Evolutionary conservation across 768 basidiomycete genomes (phyloP).

Genomic region (Botryobasidium botryosum): DNA sequence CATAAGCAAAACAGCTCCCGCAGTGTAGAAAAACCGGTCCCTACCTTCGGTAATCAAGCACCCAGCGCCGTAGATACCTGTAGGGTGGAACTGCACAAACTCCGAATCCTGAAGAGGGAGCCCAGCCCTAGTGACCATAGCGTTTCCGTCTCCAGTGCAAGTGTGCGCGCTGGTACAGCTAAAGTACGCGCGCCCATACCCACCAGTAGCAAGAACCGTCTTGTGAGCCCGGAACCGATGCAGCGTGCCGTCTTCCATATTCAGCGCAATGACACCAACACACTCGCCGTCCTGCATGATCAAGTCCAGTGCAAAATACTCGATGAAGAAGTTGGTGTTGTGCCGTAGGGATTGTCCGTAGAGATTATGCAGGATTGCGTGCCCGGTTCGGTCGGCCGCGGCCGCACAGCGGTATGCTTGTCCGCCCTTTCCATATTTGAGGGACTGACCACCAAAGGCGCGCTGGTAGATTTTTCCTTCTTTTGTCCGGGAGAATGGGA

Average conservation of each 20-base stretch:
- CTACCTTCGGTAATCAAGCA: conserved; percentile 96
- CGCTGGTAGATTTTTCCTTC: conserved; percentile 99
- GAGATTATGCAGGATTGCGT: conserved; percentile 94
- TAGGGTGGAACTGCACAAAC: conserved; percentile 99
- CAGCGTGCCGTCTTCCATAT: conserved; percentile 99
- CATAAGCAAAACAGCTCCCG: neutral
- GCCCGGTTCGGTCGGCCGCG: conserved; percentile 96
- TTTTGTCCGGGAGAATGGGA: conserved; percentile 95
- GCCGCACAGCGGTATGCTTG: conserved; percentile 99
- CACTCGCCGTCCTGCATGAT: conserved; percentile 99
- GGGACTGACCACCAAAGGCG: conserved; percentile 95
- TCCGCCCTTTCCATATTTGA: conserved; percentile 94
- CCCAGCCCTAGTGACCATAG: conserved; percentile 94
- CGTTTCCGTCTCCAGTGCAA: conserved; percentile 97
- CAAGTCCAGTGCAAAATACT: conserved; percentile 97
- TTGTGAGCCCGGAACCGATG: conserved; percentile 98
- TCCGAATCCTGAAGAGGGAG: conserved; percentile 93
- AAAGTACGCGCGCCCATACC: conserved; percentile 96
- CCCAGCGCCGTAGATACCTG: conserved; percentile 97
- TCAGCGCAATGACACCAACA: conserved; percentile 96
- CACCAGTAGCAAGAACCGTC: conserved; percentile 95
- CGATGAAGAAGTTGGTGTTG: conserved; percentile 99
- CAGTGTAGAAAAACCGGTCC: conserved; percentile 6
- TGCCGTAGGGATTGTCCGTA: conserved; percentile 98
- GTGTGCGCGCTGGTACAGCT: conserved; percentile 98